Percentiles rank a stretch among this genome's conserved stretches.
These are phyloP conservation scores for Ceratopteris richardii DNA, from an alignment of 75 land plant species.

Conservation along the genomic window DNA sequence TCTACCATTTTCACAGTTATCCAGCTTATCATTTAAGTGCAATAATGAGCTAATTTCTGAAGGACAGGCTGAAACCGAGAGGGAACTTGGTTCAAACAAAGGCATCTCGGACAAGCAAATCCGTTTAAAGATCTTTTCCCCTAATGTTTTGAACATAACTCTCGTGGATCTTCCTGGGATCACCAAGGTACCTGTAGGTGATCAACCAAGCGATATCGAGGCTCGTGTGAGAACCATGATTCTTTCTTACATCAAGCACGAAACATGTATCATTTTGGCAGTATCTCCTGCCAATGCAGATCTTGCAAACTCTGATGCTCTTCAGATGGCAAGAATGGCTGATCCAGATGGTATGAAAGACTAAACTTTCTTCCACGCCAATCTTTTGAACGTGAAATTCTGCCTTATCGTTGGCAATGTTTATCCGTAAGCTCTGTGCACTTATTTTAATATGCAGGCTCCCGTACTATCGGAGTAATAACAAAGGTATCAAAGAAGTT, in stretches of 20 bases:
- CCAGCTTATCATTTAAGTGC: not conserved
- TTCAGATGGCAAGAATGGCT: slow-evolving; percentile 88
- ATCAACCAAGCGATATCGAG: slow-evolving; percentile 88
- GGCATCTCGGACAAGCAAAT: slow-evolving; percentile 88
- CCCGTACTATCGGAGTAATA: slow-evolving; percentile 87
- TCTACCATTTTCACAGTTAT: not conserved
- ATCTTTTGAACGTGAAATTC: too few species aligned
- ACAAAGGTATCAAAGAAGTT: slow-evolving; percentile 46
- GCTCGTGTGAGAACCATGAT: slow-evolving; percentile 84
- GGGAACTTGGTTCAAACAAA: slow-evolving; percentile 77
- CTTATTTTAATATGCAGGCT: slow-evolving; percentile 32
- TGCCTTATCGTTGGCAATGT: too few species aligned
- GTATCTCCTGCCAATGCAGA: slow-evolving; percentile 95
- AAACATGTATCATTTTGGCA: slow-evolving; percentile 75
- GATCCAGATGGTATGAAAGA: slow-evolving; percentile 74
- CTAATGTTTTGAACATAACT: slow-evolving; percentile 83
- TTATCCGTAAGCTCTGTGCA: too few species aligned
- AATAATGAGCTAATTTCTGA: not conserved
- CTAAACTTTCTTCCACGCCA: not conserved
- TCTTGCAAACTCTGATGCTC: slow-evolving; percentile 91
- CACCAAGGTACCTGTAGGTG: slow-evolving; percentile 88
- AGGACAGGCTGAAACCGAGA: slow-evolving; percentile 72
- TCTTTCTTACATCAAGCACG: slow-evolving; percentile 72
- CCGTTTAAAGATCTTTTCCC: slow-evolving; percentile 69
- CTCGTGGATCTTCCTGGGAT: slow-evolving; percentile 87